Base-by-base conservation (phyloP, 2,329 filamentous ascomycete genomes). In the Fusarium zealandicum region DNA sequence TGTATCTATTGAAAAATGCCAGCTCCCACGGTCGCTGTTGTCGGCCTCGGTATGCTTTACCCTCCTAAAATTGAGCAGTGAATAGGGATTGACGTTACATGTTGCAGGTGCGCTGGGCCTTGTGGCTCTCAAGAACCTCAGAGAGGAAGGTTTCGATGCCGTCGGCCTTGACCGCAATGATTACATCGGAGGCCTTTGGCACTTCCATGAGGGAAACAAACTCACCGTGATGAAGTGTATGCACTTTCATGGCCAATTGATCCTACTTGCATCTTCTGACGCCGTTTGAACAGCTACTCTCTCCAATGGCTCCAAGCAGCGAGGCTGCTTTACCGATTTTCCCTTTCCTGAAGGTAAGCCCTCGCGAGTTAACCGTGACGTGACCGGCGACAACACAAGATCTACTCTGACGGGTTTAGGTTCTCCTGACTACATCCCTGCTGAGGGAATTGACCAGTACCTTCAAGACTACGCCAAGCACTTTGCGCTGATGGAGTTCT, bases 301-400 rank as follows among this genome's bases (percentile, higher is more conserved):
- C 9, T 49, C 46, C 10, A 49, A 49, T 20, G 46, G 46, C 8
- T 49, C 46, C 12, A 49, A 49, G 22, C 46, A 49, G 22, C 18
- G 46, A 28, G 46, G 46, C 9, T 49, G 46, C 16, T 49, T 49
- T 6, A 54, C 51, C 5, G 51, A 54, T 20, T 54, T 54, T 13
- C 47, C 51, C 3, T 52, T 54, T 18, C 51, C 51, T 9, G 22
- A 54, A 25, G 41, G 51, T 45, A 45, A 20, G 11, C 0, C 10
- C 6, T 27, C n/a, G 25, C 10, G 10, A 27, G 10, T 27, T 10
- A 27, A 6, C 25, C 6, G 10, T 27, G 25, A 27, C n/a, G n/a
- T n/a, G n/a, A n/a, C n/a, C n/a, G n/a, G n/a, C n/a, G n/a, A 10
- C 25, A 27, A 27, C 25, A 27, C 6, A 27, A 10, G 10, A 27